phyloP scores from a whole-genome alignment of 2,329 filamentous ascomycete species.

The Cladorrhinum sp. region DNA sequence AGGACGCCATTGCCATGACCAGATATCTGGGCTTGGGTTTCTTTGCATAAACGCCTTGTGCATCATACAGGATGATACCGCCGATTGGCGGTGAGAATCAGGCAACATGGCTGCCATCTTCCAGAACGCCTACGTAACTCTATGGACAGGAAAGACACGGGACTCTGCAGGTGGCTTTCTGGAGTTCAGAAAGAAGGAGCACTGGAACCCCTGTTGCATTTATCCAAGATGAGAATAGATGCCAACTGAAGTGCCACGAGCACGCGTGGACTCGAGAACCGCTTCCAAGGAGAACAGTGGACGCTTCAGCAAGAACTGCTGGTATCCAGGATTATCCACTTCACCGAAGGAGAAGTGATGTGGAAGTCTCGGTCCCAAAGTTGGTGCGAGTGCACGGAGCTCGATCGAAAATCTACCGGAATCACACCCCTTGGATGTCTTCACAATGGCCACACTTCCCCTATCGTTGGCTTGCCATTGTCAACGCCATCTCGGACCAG shows the following conservation, averaged over 20 bases:
- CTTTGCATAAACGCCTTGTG: conserved; percentile 19
- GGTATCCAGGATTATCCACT: neutral
- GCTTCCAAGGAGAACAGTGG: neutral
- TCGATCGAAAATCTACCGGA: neutral
- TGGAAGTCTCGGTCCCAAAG: neutral
- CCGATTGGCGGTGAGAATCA: conserved; percentile 18
- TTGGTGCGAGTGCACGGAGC: neutral
- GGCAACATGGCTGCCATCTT: conserved; percentile 23
- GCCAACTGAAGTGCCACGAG: neutral
- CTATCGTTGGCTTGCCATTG: neutral
- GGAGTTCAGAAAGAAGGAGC: neutral
- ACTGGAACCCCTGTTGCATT: neutral
- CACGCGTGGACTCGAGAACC: neutral
- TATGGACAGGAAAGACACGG: conserved; percentile 18
- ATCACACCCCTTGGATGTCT: neutral
- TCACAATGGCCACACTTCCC: neutral
- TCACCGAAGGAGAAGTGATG: neutral
- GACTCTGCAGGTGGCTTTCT: conserved; percentile 24
- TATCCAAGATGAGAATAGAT: neutral
- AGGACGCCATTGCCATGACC: conserved; percentile 16
- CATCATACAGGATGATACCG: conserved; percentile 11
- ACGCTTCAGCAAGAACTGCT: neutral
- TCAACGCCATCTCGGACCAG: neutral
- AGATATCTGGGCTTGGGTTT: conserved; percentile 14
- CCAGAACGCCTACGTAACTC: conserved; percentile 22